A percentile compares a stretch with the other conserved stretches of the same genome.
These are phyloP conservation scores for Filobasidium wieringae DNA, from an alignment of 768 basidiomycete species.

Conservation along the genomic window DNA sequence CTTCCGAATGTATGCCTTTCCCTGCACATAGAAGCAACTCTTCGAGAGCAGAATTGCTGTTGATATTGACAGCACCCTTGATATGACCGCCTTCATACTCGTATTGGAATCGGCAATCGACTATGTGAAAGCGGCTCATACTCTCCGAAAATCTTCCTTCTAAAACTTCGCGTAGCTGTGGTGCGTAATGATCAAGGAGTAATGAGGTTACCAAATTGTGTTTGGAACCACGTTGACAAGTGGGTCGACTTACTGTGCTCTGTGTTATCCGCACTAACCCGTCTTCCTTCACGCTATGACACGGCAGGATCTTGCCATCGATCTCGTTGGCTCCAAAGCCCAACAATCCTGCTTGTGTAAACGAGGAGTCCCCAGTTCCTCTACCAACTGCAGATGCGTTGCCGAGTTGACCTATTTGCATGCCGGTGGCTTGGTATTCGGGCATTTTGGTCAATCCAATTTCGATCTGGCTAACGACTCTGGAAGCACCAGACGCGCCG, in stretches of 20 bases:
- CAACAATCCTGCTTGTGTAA: conserved; percentile 49
- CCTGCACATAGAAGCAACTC: conserved; percentile 53
- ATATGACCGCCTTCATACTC: conserved; percentile 92
- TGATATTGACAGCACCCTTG: conserved; percentile 80
- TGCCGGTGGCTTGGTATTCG: background rate
- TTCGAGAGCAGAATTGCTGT: conserved; percentile 65
- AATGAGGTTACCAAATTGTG: conserved; percentile 7
- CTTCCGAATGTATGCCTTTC: conserved; percentile 30
- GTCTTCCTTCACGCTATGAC: conserved; percentile 85
- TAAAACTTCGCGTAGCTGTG: conserved; percentile 63
- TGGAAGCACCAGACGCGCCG: conserved; percentile 23
- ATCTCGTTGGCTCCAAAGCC: conserved; percentile 90
- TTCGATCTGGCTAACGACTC: conserved; percentile 15
- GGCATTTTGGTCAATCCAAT: too few relatives aligned
- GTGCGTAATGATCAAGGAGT: background rate
- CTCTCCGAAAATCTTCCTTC: conserved; percentile 58
- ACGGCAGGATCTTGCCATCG: conserved; percentile 83
- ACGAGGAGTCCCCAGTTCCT: conserved; percentile 21
- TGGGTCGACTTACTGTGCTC: conserved; percentile 53
- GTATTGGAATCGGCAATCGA: conserved; percentile 97
- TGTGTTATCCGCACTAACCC: conserved; percentile 81
- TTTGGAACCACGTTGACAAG: background rate
- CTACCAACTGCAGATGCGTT: conserved; percentile 9
- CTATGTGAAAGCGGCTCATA: conserved; percentile 61
- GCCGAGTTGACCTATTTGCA: conserved; percentile 12